These are phyloP conservation scores for Colletotrichum abscissum DNA, from an alignment of 2,329 filamentous ascomycete species.

Conservation along the genomic window DNA sequence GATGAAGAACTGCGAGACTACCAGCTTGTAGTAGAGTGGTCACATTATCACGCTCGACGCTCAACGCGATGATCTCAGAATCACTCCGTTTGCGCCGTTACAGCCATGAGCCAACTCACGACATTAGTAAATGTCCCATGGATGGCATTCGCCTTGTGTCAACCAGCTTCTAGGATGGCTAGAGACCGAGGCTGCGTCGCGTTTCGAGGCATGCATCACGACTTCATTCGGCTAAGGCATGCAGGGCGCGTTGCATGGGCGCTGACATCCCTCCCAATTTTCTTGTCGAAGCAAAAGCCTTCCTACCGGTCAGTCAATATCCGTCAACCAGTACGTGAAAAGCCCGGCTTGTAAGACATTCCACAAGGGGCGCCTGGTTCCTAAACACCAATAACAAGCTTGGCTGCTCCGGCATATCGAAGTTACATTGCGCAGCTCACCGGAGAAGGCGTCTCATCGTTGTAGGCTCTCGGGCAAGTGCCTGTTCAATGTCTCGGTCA, in stretches of 20 bases:
- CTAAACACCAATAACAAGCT: conserved; percentile 1
- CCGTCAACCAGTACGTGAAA: neutral
- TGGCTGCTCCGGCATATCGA: neutral
- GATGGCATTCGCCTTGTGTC: neutral
- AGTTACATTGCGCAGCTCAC: neutral
- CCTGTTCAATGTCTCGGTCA: conserved; percentile 5
- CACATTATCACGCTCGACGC: neutral
- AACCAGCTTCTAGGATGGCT: neutral
- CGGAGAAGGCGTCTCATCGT: neutral
- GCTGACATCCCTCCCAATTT: neutral
- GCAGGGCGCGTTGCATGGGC: conserved; percentile 4
- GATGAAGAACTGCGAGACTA: too few species aligned
- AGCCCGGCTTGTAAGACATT: conserved; percentile 18
- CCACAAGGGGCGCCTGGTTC: neutral
- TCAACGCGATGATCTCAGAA: neutral
- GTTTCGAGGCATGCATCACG: neutral
- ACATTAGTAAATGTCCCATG: neutral
- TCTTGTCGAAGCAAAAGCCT: neutral
- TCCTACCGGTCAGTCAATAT: neutral
- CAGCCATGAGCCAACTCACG: conserved; percentile 7
- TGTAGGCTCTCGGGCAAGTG: neutral
- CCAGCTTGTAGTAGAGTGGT: neutral
- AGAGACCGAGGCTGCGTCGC: neutral
- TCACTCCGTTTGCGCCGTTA: neutral
- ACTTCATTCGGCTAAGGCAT: conserved; percentile 8